A percentile compares a stretch with the other conserved stretches of the same genome.
Evolutionary conservation across 225 moss, liverwort and hornwort genomes (phyloP).

Genomic region (Thuidium tamariscinum): DNA sequence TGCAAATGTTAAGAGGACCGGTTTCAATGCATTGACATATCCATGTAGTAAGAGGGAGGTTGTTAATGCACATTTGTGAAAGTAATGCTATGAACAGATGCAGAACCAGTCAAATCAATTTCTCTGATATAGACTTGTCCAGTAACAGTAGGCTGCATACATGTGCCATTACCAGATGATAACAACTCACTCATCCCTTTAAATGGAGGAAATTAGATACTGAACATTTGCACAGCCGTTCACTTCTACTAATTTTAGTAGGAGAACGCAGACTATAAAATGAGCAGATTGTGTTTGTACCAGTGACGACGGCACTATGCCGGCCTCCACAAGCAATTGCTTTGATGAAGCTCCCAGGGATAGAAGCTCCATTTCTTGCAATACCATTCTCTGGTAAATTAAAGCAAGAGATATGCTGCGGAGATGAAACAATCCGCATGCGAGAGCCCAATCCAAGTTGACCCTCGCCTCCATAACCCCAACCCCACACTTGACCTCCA

Average conservation of each 20-base stretch:
- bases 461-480: constrained; percentile 98
- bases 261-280: neutral
- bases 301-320: constrained; percentile 86
- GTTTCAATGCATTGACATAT: neutral
- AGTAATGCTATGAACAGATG: neutral
- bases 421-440: constrained; percentile 59
- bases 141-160: neutral
- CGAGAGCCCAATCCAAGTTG: constrained; percentile 87
- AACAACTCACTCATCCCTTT: neutral
- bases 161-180: neutral
- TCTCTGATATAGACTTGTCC: neutral
- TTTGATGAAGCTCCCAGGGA: constrained; percentile 45
- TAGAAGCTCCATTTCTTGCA: neutral
- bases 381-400: constrained; percentile 13
- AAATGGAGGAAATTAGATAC: neutral
- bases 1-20: neutral
- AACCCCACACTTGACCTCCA: constrained; percentile 88
- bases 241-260: neutral
- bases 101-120: neutral
- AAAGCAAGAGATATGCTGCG: constrained; percentile 52
- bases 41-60: neutral
- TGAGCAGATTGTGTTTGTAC: constrained; percentile 6
- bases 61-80: neutral
- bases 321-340: constrained; percentile 91
- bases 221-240: neutral